Evolutionary conservation across 2,329 filamentous ascomycete species (phyloP).

Genomic region (Nigrospora sphaerica): DNA sequence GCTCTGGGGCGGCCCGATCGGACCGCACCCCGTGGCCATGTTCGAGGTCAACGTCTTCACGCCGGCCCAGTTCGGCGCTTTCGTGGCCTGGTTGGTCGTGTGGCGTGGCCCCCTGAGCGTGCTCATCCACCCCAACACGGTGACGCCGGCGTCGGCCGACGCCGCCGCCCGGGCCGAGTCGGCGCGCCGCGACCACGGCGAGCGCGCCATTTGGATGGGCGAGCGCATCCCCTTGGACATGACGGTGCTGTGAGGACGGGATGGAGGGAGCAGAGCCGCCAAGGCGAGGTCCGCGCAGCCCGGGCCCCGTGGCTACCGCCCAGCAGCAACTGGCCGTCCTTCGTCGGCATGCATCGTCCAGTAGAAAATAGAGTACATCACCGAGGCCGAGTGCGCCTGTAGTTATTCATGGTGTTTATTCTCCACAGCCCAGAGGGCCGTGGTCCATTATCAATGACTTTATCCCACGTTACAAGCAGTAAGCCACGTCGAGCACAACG

Average conservation of each 20-base stretch:
- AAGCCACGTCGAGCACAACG: too few relatives aligned
- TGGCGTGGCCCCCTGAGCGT: conserved; percentile 74
- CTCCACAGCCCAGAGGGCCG: too few relatives aligned
- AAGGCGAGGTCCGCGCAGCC: too few relatives aligned
- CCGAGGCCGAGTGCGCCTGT: too few relatives aligned
- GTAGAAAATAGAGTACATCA: too few relatives aligned
- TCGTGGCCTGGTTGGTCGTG: conserved; percentile 77
- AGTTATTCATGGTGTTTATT: too few relatives aligned
- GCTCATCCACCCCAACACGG: conserved; percentile 76
- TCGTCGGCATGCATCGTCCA: too few relatives aligned
- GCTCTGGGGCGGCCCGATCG: conserved; percentile 70
- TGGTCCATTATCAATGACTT: too few relatives aligned
- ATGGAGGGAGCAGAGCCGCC: not conserved
- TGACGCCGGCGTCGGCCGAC: conserved; percentile 16
- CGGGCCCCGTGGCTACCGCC: too few relatives aligned
- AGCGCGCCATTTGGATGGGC: conserved; percentile 69
- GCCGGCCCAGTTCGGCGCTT: conserved; percentile 82
- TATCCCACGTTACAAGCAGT: too few relatives aligned
- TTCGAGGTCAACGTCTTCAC: conserved; percentile 89
- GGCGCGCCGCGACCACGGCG: conserved; percentile 52
- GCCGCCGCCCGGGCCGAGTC: conserved; percentile 7
- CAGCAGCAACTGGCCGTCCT: too few relatives aligned
- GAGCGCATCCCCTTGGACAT: conserved; percentile 56
- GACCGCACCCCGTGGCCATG: conserved; percentile 80
- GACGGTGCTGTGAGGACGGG: not conserved